phyloP scores from a whole-genome alignment of 176 grass and related monocot species.

The Juncus inflexus region DNA sequence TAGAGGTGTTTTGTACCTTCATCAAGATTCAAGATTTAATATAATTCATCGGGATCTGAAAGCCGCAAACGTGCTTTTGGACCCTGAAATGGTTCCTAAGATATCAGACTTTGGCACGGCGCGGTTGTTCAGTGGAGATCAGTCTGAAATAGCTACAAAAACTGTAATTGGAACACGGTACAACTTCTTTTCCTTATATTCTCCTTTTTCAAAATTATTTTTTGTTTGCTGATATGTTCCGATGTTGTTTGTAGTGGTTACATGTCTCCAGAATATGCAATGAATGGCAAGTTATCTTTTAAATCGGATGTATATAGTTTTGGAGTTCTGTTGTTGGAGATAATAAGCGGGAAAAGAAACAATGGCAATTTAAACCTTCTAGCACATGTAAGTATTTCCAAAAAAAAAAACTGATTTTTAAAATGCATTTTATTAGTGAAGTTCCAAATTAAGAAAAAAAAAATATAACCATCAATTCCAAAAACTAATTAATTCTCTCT shows the following conservation, averaged over 20 bases:
- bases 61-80: slow-evolving; percentile 26
- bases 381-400: slow-evolving; percentile 34
- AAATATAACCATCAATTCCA: too few relatives aligned
- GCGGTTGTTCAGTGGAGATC: slow-evolving; percentile 10
- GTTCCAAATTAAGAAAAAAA: too few relatives aligned
- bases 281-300: slow-evolving; percentile 44
- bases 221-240: too few relatives aligned
- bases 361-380: slow-evolving; percentile 35
- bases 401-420: too few relatives aligned
- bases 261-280: slow-evolving; percentile 59
- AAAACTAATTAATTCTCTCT: too few relatives aligned
- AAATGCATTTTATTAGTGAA: too few relatives aligned
- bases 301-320: slow-evolving; percentile 55
- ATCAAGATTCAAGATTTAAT: slow-evolving; percentile 21
- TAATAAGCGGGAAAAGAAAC: slow-evolving; percentile 42
- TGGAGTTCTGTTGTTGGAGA: slow-evolving; percentile 46
- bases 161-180: slow-evolving; percentile 27
- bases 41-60: slow-evolving; percentile 29
- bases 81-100: slow-evolving; percentile 27
- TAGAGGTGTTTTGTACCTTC: slow-evolving; percentile 27
- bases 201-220: too few relatives aligned
- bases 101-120: slow-evolving; percentile 31
- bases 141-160: slow-evolving; percentile 13
- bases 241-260: slow-evolving; percentile 29
- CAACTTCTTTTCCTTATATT: too few relatives aligned